A percentile compares a stretch with the other conserved stretches of the same genome.
Conservation (phyloP, 2,329 filamentous ascomycete genomes). For the Talaromyces sp. region DNA sequence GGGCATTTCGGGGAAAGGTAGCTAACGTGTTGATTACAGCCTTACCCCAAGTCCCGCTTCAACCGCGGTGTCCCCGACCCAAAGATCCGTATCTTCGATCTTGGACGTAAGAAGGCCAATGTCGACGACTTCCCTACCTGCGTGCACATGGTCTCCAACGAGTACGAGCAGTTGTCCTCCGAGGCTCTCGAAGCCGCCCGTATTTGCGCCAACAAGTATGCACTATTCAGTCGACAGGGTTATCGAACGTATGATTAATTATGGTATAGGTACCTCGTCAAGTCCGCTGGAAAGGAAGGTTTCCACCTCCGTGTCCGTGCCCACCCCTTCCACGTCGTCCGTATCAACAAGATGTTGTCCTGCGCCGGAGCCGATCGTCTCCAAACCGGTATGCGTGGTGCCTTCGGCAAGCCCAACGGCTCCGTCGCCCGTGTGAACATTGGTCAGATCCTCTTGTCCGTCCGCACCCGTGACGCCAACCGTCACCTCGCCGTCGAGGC, state of each 20-base stretch:
- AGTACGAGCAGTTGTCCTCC: slow-evolving; percentile 99
- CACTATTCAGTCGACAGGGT: slow-evolving; percentile 23
- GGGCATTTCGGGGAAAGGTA: background rate
- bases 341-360: slow-evolving; percentile 99
- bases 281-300: slow-evolving; percentile 66
- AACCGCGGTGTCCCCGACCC: slow-evolving; percentile 93
- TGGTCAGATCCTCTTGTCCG: slow-evolving; percentile 95
- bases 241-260: background rate
- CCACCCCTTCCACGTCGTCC: slow-evolving; percentile 99
- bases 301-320: slow-evolving; percentile 73
- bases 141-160: slow-evolving; percentile 99
- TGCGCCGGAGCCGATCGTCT: slow-evolving; percentile 99
- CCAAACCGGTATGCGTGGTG: slow-evolving; percentile 99
- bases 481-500: slow-evolving; percentile 93
- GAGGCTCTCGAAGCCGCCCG: slow-evolving; percentile 99
- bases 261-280: slow-evolving; percentile 60
- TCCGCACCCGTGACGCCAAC: slow-evolving; percentile 94
- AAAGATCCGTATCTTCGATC: slow-evolving; percentile 95
- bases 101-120: slow-evolving; percentile 95
- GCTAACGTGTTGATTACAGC: slow-evolving; percentile 47
- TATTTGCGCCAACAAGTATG: slow-evolving; percentile 99
- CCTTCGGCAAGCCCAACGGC: slow-evolving; percentile 99
- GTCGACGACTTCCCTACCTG: slow-evolving; percentile 99
- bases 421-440: slow-evolving; percentile 99
- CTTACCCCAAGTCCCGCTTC: slow-evolving; percentile 99